phyloP scores from a whole-genome alignment of 2,329 filamentous ascomycete genomes.

The Ophiostoma sp. region DNA sequence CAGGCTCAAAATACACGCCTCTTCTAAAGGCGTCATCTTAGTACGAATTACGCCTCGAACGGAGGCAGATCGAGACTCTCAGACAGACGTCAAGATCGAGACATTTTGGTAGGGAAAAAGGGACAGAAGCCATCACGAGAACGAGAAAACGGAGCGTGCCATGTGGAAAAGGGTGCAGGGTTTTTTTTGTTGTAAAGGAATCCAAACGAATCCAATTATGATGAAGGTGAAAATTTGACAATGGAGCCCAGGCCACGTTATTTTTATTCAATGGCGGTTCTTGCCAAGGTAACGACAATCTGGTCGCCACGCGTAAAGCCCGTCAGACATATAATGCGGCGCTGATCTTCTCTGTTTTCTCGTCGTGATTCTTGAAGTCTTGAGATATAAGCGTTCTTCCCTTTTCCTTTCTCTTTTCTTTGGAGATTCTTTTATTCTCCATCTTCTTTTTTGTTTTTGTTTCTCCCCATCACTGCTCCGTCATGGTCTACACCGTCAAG shows the following conservation, averaged over 20 bases:
- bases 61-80: neutral
- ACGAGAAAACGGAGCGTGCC: neutral
- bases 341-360: slow-evolving; percentile 12
- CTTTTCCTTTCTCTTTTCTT: neutral
- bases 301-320: neutral
- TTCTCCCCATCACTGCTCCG: neutral
- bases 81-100: neutral
- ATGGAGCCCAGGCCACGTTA: neutral
- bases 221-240: neutral
- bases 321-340: slow-evolving; percentile 12
- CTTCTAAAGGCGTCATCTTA: slow-evolving; percentile 19
- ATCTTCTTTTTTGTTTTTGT: neutral
- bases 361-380: neutral
- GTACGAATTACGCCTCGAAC: slow-evolving; percentile 14
- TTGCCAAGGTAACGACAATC: neutral
- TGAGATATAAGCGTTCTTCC: neutral
- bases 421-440: neutral
- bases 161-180: neutral
- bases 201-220: neutral
- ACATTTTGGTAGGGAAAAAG: neutral
- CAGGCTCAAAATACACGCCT: neutral
- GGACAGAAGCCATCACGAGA: neutral
- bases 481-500: slow-evolving; percentile 4
- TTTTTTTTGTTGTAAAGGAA: neutral
- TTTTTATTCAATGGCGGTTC: neutral